Base-by-base conservation (phyloP, 2,329 filamentous ascomycete species). In the Colletotrichum filicis region DNA sequence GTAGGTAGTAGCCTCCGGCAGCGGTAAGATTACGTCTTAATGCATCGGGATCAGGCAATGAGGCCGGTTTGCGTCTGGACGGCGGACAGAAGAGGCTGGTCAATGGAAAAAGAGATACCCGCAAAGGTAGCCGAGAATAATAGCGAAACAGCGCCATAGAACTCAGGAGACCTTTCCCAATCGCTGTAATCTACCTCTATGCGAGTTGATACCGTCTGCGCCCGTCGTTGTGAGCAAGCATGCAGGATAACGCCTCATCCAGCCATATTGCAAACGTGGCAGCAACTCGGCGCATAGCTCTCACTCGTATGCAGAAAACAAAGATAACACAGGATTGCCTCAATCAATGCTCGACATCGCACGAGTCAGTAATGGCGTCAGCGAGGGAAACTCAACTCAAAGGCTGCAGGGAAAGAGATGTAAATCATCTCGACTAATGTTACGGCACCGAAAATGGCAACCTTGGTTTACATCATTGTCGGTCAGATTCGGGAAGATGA, bases 21-120 rank as follows among this genome's bases (percentile, higher is more conserved):
- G 56, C 60, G 46, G 46, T 73, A 66, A 73, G 71, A 73, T 73
- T 73, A 73, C 71, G 71, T 73, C 66, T 73, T 73, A 71, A 71
- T 73, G 71, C 71, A 66, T 65, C 70, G 60, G 35, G 35, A 60
- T 66, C 66, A 26, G 49, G 56, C 71, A 66, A 61, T n/a, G 28
- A 69, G 53, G 30, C 59, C 37, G 26, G 63, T 56, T 67, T 56
- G 49, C 30, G 53, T 16, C 24, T 7, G n/a, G n/a, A 16, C 30
- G n/a, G 24, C 46, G 32, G 46, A 8, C n/a, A 11, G 11, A 53
- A 12, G 35, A 55, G 52, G 52, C 28, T 24, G 30, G 64, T 55
- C 28, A 19, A 56, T 37, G 42, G 53, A 63, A 42, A 26, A 62
- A 62, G 12, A 59, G 37, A 53, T 28, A 42, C 60, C 46, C 61